A percentile compares a stretch with the other conserved stretches of the same genome.
Conservation (phyloP, 2,329 filamentous ascomycete species). For the Dothistroma pini region DNA sequence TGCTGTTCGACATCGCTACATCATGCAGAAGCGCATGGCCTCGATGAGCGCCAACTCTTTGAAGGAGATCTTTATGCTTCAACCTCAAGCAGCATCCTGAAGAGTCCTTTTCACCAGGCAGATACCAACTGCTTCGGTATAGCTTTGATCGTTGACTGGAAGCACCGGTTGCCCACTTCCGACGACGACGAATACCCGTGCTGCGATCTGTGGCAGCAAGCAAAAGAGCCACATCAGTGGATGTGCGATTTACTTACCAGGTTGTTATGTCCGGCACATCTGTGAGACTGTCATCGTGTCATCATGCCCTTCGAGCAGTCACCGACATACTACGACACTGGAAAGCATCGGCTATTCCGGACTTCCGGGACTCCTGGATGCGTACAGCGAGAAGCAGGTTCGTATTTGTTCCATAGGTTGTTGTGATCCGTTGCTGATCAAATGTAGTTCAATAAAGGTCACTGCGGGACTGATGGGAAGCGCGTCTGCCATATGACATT, state of each 20-base stretch:
- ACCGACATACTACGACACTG: neutral
- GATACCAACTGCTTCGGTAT: neutral
- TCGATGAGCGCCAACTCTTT: conserved; percentile 76
- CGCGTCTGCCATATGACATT: neutral
- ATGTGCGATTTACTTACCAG: neutral
- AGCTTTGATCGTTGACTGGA: neutral
- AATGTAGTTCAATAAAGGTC: neutral
- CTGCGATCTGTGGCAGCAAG: neutral
- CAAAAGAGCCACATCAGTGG: neutral
- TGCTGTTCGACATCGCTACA: conserved; percentile 73
- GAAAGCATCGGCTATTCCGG: neutral
- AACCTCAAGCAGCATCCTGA: conserved; percentile 36
- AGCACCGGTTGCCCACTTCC: neutral
- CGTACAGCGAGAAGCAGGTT: neutral
- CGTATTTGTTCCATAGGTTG: neutral
- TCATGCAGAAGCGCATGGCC: conserved; percentile 82
- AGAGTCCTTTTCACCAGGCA: neutral
- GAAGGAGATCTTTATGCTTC: conserved; percentile 79
- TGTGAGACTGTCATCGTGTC: neutral
- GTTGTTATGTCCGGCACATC: neutral
- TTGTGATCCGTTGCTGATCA: neutral
- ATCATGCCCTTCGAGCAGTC: neutral
- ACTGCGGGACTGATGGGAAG: neutral
- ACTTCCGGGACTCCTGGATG: neutral
- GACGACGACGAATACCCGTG: neutral